These are phyloP conservation scores for Pseudozyma sp. DNA, from an alignment of 1,284 basidiomycete genomes.

Conservation along the genomic window DNA sequence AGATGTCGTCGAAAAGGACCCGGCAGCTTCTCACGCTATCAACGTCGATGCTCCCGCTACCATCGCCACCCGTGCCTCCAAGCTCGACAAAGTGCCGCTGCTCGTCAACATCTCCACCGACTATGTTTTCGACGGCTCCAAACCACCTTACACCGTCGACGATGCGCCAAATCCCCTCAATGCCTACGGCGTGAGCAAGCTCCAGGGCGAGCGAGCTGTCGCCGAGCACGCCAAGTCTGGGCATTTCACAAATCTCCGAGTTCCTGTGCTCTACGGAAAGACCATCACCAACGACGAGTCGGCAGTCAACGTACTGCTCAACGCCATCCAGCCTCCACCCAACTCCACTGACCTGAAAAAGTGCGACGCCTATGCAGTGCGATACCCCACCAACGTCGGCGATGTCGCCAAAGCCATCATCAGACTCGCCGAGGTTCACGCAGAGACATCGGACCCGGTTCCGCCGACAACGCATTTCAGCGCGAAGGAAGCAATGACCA, in stretches of 20 bases:
- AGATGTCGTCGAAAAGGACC: conserved; percentile 68
- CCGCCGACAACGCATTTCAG: conserved; percentile 70
- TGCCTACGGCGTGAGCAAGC: conserved; percentile 70
- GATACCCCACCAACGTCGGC: conserved; percentile 72
- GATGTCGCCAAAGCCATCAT: conserved; percentile 71
- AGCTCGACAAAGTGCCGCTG: conserved; percentile 59
- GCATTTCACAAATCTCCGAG: conserved; percentile 68
- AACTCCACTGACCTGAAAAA: conserved; percentile 24
- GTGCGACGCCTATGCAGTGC: conserved; percentile 69
- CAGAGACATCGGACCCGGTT: conserved; percentile 17
- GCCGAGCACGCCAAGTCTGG: conserved; percentile 46
- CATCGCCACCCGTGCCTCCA: conserved; percentile 58
- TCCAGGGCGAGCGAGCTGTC: conserved; percentile 68
- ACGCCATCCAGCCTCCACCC: conserved; percentile 45
- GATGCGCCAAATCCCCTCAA: conserved; percentile 71
- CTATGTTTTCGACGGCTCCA: conserved; percentile 68
- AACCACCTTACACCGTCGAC: conserved; percentile 71
- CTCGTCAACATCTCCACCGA: conserved; percentile 71
- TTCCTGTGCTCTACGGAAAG: conserved; percentile 68
- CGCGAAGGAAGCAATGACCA: conserved; percentile 71
- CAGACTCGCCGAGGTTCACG: conserved; percentile 62
- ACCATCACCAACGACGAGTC: conserved; percentile 58
- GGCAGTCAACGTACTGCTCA: conserved; percentile 64
- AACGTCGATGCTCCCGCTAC: conserved; percentile 71
- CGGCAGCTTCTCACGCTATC: conserved; percentile 70